Percentiles rank a stretch among this genome's conserved stretches.
Evolutionary conservation across 31 red algal species (phyloP).

Genomic region (Pterothamnion heteromorphum): DNA sequence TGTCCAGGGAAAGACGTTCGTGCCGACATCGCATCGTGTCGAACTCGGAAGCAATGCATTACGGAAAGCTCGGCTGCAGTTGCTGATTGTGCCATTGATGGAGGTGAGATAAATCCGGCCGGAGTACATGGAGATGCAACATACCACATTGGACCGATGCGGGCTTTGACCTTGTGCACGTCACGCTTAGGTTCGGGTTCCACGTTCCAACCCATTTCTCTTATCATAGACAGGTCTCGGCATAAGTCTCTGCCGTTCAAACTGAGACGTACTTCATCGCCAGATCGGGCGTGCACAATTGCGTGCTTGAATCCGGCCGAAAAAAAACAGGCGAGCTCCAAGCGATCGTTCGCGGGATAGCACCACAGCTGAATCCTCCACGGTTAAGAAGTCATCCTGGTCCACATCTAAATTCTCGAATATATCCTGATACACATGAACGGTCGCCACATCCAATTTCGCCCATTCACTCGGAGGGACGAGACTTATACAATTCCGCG

Average conservation of each 20-base stretch:
- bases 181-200: not conserved
- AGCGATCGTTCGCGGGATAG: not conserved
- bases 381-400: not conserved
- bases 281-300: not conserved
- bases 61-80: no score
- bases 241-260: not conserved
- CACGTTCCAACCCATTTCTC: not conserved
- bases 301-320: not conserved
- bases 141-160: not conserved
- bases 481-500: not conserved
- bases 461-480: no score
- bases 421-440: not conserved
- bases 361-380: not conserved
- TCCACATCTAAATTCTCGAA: not conserved
- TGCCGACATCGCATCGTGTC: no score
- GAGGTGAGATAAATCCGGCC: not conserved
- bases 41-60: no score
- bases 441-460: not conserved
- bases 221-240: not conserved
- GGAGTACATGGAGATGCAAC: not conserved
- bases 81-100: not conserved
- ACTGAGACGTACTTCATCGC: not conserved
- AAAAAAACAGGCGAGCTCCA: not conserved
- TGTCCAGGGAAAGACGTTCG: no score
- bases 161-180: not conserved